Percentiles rank a stretch among this genome's conserved stretches.
Evolutionary conservation across 176 grass and related monocot species (phyloP).

Genomic region (Eragrostis nindensis): DNA sequence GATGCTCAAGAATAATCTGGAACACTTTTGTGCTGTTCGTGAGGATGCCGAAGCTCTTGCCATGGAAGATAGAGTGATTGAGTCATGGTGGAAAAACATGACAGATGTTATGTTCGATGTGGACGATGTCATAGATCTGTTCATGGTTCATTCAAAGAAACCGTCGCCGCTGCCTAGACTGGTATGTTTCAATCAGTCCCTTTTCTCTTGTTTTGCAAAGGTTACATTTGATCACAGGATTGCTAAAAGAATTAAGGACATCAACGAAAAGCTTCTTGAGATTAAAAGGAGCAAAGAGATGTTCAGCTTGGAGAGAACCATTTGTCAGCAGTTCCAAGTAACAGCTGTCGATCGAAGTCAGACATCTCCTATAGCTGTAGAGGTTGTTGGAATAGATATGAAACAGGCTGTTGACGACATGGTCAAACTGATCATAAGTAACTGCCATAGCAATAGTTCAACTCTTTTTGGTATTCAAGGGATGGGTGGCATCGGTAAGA

Average conservation of each 20-base stretch:
- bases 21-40: no score
- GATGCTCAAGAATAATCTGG: no score
- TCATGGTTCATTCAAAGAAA: constrained; percentile 17
- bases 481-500: constrained; percentile 66
- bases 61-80: background rate
- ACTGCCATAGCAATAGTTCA: background rate
- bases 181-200: background rate
- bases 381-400: constrained; percentile 36
- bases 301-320: background rate
- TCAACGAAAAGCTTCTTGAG: constrained; percentile 32
- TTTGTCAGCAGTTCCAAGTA: background rate
- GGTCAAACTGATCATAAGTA: constrained; percentile 5
- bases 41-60: constrained; percentile 36
- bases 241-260: constrained; percentile 28
- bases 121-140: constrained; percentile 36
- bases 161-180: background rate
- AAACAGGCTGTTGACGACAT: background rate
- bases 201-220: constrained; percentile 12
- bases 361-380: constrained; percentile 21
- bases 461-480: constrained; percentile 30
- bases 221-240: background rate
- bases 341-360: background rate
- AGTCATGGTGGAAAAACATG: constrained; percentile 33
- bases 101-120: constrained; percentile 30
- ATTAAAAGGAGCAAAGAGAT: background rate